Percentiles rank a stretch among this genome's conserved stretches.
phyloP scores from a whole-genome alignment of 2,329 filamentous ascomycete species.

The Byssoonygena ceratinophila region DNA sequence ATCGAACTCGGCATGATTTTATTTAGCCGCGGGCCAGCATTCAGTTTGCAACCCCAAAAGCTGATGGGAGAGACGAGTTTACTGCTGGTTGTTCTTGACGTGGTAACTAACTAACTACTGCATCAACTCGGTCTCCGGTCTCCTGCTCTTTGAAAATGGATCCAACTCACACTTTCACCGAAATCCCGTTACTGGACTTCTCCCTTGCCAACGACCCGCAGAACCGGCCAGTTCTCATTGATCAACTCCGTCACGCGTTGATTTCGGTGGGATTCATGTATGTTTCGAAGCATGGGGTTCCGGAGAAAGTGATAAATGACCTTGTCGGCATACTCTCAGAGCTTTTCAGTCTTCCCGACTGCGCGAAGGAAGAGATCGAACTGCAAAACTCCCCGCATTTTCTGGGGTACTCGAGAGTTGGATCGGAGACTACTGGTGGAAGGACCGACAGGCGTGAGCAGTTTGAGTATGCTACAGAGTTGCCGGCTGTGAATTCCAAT shows the following conservation, averaged over 20 bases:
- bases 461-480: slow-evolving; percentile 50
- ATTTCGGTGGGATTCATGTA: slow-evolving; percentile 23
- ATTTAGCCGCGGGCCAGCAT: too few relatives aligned
- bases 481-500: slow-evolving; percentile 30
- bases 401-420: slow-evolving; percentile 48
- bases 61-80: too few relatives aligned
- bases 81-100: too few relatives aligned
- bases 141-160: neutral
- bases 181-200: slow-evolving; percentile 44
- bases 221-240: slow-evolving; percentile 32
- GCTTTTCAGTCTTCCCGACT: slow-evolving; percentile 18
- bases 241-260: slow-evolving; percentile 22
- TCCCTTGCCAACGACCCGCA: slow-evolving; percentile 32
- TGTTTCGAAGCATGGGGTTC: slow-evolving; percentile 21
- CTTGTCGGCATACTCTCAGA: slow-evolving; percentile 18
- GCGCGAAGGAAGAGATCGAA: slow-evolving; percentile 20
- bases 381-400: slow-evolving; percentile 49
- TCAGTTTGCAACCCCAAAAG: too few relatives aligned
- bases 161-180: slow-evolving; percentile 12
- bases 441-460: slow-evolving; percentile 46
- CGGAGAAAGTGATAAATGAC: slow-evolving; percentile 16
- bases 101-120: too few relatives aligned
- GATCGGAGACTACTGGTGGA: slow-evolving; percentile 47
- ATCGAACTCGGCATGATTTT: too few relatives aligned
- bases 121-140: too few relatives aligned